A percentile compares a stretch with the other conserved stretches of the same genome.
phyloP scores from a whole-genome alignment of 2,329 filamentous ascomycete species.

The Ophiostoma himal-ulmi region DNA sequence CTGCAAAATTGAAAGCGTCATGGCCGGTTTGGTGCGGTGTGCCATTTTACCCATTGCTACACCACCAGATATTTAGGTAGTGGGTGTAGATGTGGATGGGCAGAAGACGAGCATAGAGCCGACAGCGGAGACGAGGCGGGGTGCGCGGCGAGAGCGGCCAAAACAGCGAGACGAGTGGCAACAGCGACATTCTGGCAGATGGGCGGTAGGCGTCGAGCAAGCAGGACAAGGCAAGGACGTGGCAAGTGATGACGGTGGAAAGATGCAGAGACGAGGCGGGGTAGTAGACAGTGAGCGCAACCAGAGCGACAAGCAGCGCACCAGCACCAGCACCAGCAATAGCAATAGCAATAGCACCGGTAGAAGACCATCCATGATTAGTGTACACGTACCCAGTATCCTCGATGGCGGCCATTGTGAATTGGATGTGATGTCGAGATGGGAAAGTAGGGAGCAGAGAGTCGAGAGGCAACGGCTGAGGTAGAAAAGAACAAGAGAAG shows the following conservation, averaged over 20 bases:
- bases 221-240: not conserved
- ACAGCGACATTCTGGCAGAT: not conserved
- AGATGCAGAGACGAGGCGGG: slow-evolving; percentile 1
- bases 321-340: not conserved
- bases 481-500: not conserved
- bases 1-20: not conserved
- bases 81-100: not conserved
- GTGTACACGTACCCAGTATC: slow-evolving; percentile 12
- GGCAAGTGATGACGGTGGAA: not conserved
- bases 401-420: slow-evolving; percentile 14
- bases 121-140: slow-evolving; percentile 3
- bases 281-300: slow-evolving; percentile 5
- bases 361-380: not conserved
- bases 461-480: not conserved
- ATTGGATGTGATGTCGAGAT: not conserved
- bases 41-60: too few species aligned
- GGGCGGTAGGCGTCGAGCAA: not conserved
- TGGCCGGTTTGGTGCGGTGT: too few species aligned
- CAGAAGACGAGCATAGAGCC: not conserved
- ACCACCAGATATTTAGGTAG: too few species aligned
- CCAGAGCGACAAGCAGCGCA: slow-evolving; percentile 5
- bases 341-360: not conserved
- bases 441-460: not conserved
- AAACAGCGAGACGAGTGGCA: not conserved
- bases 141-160: not conserved